Percentiles rank a stretch among this genome's conserved stretches.
Conservation (phyloP, 164 flowering plant genomes). For the Vitis rupestris region DNA sequence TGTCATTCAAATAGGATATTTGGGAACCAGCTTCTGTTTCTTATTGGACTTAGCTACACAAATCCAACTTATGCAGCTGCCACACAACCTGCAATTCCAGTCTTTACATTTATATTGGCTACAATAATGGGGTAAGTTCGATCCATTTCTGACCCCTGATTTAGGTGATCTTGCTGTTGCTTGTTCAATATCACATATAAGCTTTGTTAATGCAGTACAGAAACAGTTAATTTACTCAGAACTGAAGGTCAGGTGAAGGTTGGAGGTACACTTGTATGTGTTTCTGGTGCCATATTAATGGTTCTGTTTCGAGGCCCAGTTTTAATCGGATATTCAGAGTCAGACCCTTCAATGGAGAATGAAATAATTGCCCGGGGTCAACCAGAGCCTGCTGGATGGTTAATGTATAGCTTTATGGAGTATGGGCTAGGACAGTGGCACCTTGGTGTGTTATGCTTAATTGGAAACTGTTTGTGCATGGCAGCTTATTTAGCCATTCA, state of each 20-base stretch:
- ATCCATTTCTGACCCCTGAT: not conserved
- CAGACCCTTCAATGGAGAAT: slow-evolving; percentile 36
- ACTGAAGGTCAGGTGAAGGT: slow-evolving; percentile 85
- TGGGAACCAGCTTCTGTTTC: slow-evolving; percentile 94
- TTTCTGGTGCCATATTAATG: slow-evolving; percentile 86
- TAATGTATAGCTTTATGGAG: slow-evolving; percentile 51
- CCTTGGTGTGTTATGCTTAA: slow-evolving; percentile 81
- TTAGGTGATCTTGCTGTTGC: not conserved
- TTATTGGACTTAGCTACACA: slow-evolving; percentile 89
- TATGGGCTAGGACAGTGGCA: slow-evolving; percentile 75
- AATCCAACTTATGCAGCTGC: slow-evolving; percentile 99
- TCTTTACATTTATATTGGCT: slow-evolving; percentile 87
- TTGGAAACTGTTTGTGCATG: slow-evolving; percentile 97
- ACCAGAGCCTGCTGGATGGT: slow-evolving; percentile 90
- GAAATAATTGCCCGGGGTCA: slow-evolving; percentile 81
- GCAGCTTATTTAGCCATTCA: slow-evolving; percentile 86
- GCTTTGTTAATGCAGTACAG: slow-evolving; percentile 68
- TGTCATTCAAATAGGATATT: slow-evolving; percentile 54
- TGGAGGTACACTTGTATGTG: slow-evolving; percentile 82
- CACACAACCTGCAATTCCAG: slow-evolving; percentile 90
- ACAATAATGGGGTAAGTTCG: slow-evolving; percentile 74
- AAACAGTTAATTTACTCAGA: slow-evolving; percentile 63
- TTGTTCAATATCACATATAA: slow-evolving; percentile 14
- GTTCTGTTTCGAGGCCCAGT: slow-evolving; percentile 85
- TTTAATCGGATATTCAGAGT: slow-evolving; percentile 50